phyloP scores from a whole-genome alignment of 169 alveolate species.

The Babesia bigemina region DNA sequence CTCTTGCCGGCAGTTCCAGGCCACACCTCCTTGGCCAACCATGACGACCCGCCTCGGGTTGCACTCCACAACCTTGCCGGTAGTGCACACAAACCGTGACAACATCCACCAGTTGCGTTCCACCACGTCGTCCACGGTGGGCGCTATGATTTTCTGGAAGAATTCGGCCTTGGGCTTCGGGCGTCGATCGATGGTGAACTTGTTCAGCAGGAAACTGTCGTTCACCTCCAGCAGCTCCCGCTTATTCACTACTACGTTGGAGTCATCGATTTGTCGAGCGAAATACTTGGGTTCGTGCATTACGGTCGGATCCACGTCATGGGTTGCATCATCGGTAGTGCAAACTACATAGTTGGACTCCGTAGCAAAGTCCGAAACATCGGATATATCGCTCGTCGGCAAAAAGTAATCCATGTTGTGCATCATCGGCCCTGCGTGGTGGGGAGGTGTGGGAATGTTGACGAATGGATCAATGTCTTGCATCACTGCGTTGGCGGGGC shows the following conservation, averaged over 20 bases:
- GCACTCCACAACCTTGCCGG: conserved; percentile 29
- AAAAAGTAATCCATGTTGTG: too few species aligned
- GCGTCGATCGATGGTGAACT: conserved; percentile 1
- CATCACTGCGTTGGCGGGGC: neutral
- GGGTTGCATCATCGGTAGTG: neutral
- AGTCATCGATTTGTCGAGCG: neutral
- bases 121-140: conserved; percentile 49
- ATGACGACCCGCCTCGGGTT: conserved; percentile 42
- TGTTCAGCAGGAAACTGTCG: neutral
- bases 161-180: neutral
- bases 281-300: neutral
- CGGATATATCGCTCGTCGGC: too few species aligned
- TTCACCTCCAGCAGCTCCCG: conserved; percentile 39
- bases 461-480: neutral
- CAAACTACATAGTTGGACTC: too few species aligned
- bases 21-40: conserved; percentile 43
- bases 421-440: neutral
- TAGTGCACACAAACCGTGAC: conserved; percentile 36
- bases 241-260: conserved; percentile 2
- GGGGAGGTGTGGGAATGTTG: neutral
- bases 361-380: too few species aligned
- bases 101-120: conserved; percentile 54
- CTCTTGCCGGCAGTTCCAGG: conserved; percentile 28
- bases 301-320: neutral
- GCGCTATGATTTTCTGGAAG: conserved; percentile 4